A percentile compares a stretch with the other conserved stretches of the same genome.
Conservation (phyloP, 2,329 filamentous ascomycete species). For the Mariannaea sp. region DNA sequence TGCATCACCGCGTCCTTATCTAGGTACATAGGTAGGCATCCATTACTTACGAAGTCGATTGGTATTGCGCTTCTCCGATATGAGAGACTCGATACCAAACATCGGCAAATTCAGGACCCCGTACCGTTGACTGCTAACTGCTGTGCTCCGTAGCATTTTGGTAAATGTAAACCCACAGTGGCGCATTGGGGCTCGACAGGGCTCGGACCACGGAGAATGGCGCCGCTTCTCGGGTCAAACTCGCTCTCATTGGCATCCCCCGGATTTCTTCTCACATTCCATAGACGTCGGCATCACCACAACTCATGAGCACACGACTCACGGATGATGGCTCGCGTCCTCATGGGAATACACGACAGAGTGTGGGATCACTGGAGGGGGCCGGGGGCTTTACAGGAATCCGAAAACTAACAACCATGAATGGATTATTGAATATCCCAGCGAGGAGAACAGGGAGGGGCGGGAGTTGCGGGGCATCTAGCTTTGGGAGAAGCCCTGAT, state of each 20-base stretch:
- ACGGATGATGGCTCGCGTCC: too few relatives aligned
- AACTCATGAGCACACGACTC: too few relatives aligned
- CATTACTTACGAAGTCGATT: too few relatives aligned
- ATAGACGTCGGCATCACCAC: constrained; percentile 2
- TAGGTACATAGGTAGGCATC: too few relatives aligned
- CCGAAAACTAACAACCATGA: background rate
- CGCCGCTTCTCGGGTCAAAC: constrained; percentile 35
- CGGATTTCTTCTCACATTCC: constrained; percentile 21
- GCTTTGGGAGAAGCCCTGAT: background rate
- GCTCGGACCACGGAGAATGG: constrained; percentile 21
- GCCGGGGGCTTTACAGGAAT: constrained; percentile 5
- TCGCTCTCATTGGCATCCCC: constrained; percentile 38
- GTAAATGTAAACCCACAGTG: constrained; percentile 1
- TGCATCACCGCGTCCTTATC: too few relatives aligned
- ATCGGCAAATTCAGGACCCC: background rate
- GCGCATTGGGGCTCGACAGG: constrained; percentile 13
- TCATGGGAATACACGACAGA: background rate
- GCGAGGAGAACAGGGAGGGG: constrained; percentile 6
- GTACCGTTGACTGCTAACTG: too few relatives aligned
- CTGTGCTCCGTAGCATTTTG: background rate
- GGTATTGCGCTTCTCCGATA: too few relatives aligned
- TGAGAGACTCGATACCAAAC: background rate
- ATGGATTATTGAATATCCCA: constrained; percentile 5
- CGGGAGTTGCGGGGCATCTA: constrained; percentile 14
- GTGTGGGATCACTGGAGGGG: background rate